Conservation (phyloP, 1,284 basidiomycete species). For the Trichosporon sp. region DNA sequence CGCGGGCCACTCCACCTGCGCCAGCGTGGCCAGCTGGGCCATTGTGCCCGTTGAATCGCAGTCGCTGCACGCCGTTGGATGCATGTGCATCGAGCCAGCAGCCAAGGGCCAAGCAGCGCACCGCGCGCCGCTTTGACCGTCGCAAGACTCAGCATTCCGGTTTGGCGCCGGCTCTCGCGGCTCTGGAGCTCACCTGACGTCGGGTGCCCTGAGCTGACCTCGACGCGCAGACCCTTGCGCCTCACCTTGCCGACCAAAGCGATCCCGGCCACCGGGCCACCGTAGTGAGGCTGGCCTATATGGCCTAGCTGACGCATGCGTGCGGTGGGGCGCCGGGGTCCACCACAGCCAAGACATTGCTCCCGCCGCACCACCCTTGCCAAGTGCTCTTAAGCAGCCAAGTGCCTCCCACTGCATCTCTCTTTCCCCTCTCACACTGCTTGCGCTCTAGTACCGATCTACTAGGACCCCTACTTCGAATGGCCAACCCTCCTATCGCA, state of each 20-base stretch:
- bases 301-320: background rate
- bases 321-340: background rate
- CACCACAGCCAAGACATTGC: background rate
- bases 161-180: background rate
- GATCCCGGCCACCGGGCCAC: background rate
- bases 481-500: conserved; percentile 10
- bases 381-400: conserved; percentile 1
- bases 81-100: background rate
- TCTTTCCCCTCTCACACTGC: background rate
- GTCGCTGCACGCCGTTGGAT: background rate
- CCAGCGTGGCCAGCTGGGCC: background rate
- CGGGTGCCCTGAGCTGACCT: background rate
- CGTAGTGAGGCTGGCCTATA: background rate
- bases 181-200: background rate
- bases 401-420: background rate
- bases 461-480: background rate
- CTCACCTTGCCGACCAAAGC: background rate
- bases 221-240: background rate
- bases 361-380: background rate
- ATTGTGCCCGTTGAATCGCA: too few relatives aligned
- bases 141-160: background rate
- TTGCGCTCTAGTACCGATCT: background rate
- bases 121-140: background rate
- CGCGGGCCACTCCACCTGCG: background rate
- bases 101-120: background rate